phyloP scores from a whole-genome alignment of 805 yeast species.

The Debaryomyces tyrocola region DNA sequence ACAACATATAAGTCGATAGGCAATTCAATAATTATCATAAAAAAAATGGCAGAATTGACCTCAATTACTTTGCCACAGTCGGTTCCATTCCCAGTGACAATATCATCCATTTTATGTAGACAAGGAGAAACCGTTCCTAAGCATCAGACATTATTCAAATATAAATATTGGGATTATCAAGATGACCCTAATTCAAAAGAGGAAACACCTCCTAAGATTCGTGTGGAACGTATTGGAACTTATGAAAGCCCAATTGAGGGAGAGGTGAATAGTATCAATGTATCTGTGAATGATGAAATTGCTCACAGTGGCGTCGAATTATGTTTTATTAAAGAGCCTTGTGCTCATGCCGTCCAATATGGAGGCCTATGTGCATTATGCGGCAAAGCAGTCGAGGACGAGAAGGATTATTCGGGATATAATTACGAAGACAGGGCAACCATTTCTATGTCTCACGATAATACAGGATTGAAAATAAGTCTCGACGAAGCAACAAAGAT shows the following conservation, averaged over 20 bases:
- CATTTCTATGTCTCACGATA: slow-evolving; percentile 86
- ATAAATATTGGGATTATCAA: slow-evolving; percentile 67
- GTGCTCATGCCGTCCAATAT: slow-evolving; percentile 89
- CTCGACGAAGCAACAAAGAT: slow-evolving; percentile 83
- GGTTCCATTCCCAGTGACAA: slow-evolving; percentile 67
- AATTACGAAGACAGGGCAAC: slow-evolving; percentile 74
- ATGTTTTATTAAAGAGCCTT: slow-evolving; percentile 70
- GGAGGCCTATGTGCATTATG: slow-evolving; percentile 95
- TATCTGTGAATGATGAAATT: slow-evolving; percentile 62
- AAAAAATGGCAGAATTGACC: slow-evolving; percentile 39
- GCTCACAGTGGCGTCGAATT: slow-evolving; percentile 46
- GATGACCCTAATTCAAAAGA: slow-evolving; percentile 52
- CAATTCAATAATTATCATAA: neutral
- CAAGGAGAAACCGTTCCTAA: slow-evolving; percentile 49
- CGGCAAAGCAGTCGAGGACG: slow-evolving; percentile 72
- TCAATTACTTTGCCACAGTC: slow-evolving; percentile 58
- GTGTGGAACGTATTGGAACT: slow-evolving; percentile 70
- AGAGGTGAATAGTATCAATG: slow-evolving; percentile 47
- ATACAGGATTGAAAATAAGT: slow-evolving; percentile 79
- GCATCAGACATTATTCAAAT: slow-evolving; percentile 57
- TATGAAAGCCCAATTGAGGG: slow-evolving; percentile 88
- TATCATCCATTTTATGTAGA: slow-evolving; percentile 48
- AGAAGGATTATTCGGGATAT: slow-evolving; percentile 72
- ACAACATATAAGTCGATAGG: neutral
- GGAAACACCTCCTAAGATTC: slow-evolving; percentile 41